Base-by-base conservation (phyloP, 192 early-diverging fungal species). In the Entomortierella lignicola region DNA sequence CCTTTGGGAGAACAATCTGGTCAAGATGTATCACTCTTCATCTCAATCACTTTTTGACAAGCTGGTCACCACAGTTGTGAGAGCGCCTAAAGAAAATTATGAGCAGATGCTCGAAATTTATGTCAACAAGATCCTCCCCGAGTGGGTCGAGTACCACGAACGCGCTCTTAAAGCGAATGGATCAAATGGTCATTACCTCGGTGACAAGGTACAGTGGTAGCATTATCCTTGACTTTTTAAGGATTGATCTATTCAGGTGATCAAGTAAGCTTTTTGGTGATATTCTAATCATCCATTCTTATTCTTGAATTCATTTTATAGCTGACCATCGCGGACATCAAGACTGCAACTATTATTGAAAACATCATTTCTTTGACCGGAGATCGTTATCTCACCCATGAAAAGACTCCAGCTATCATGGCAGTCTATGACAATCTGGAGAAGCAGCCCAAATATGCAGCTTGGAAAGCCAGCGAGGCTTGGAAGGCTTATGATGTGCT, bases 111-210 rank as follows among this genome's bases (percentile, higher is more conserved):
- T 60, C 27, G 60, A 47, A 0, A 68, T 72, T 44, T 85, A 68
- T 32, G 10, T 84, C 6, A 44, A 75, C 34, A 77, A 61, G 8
- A 72, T 72, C 10, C 8, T 72, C 13, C 63, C 71, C 13, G 71
- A 72, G 31, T 72, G 71, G 61, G 61, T 43, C 30, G 25, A 13
- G 18, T 68, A 34, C 32, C 87, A 87, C 34, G 82, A 83, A 21
- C 64, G 81, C 25, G 31, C 72, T 3, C 60, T 87, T 50, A 56
- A 56, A n/a, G 77, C 84, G 21, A 89, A 88, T 55, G 87, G 87
- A 2, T 72, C 85, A n/a, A 85, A 60, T 31, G 84, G 87, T 1
- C 82, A 88, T 39, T 88, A 87, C 53, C 67, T 88, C 59, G 70
- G 70, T 15, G 44, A 71, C 69, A 71, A 71, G 69, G 69, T 71